Conservation (phyloP, 768 basidiomycete genomes). For the Termitomyces sp. region DNA sequence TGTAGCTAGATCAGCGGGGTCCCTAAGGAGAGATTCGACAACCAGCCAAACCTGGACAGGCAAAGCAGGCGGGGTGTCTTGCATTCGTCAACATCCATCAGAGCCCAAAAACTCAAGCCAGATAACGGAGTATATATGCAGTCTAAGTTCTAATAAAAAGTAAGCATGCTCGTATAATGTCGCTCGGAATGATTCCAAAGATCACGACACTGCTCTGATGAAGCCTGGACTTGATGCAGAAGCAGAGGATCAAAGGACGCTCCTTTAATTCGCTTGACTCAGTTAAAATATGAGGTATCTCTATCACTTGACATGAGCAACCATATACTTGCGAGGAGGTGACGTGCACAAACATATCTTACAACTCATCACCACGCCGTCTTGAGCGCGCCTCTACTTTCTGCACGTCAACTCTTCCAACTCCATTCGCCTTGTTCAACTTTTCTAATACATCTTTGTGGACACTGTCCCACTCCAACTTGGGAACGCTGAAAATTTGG, state of each 20-base stretch:
- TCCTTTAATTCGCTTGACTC: background rate
- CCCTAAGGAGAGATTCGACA: too few relatives aligned
- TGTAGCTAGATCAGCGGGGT: too few relatives aligned
- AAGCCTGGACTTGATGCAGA: background rate
- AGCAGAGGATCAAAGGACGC: background rate
- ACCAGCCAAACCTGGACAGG: too few relatives aligned
- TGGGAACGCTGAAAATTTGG: slow-evolving; percentile 25
- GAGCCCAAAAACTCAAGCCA: too few relatives aligned
- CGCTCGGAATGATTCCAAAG: background rate
- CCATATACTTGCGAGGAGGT: background rate
- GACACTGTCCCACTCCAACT: slow-evolving; percentile 20
- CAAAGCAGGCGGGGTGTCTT: too few relatives aligned
- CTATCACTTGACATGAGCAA: background rate
- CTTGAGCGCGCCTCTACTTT: slow-evolving; percentile 17
- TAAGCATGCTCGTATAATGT: background rate
- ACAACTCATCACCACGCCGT: slow-evolving; percentile 23
- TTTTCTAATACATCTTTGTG: slow-evolving; percentile 18
- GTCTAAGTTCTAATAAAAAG: too few relatives aligned
- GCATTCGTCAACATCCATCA: too few relatives aligned
- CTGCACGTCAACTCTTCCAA: slow-evolving; percentile 25
- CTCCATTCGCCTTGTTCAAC: slow-evolving; percentile 16
- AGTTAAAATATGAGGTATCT: background rate
- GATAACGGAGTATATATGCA: too few relatives aligned
- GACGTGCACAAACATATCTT: background rate
- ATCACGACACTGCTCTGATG: background rate